Percentiles rank a stretch among this genome's conserved stretches.
phyloP scores from a whole-genome alignment of 768 basidiomycete species.

The Scleroderma citrinum region DNA sequence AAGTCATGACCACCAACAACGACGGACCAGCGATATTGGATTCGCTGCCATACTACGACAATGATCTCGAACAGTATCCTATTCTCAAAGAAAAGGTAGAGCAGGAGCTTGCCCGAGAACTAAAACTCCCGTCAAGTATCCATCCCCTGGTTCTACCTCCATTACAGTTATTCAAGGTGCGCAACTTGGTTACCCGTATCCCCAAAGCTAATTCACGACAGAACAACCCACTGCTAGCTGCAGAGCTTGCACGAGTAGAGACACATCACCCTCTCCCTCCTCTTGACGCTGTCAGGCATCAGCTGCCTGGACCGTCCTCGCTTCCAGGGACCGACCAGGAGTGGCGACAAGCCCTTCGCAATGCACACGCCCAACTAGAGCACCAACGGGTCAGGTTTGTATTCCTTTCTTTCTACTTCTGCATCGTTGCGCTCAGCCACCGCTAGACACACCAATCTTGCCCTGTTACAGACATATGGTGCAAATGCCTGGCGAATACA shows the following conservation, averaged over 20 bases:
- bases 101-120: constrained; percentile 67
- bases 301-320: constrained; percentile 61
- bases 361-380: constrained; percentile 78
- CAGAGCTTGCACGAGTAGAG: constrained; percentile 72
- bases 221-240: constrained; percentile 64
- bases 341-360: constrained; percentile 69
- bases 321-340: constrained; percentile 64
- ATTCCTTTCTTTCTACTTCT: background rate
- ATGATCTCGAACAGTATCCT: constrained; percentile 77
- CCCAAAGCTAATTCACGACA: constrained; percentile 20
- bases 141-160: constrained; percentile 71
- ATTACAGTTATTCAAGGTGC: constrained; percentile 61
- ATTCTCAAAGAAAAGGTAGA: constrained; percentile 70
- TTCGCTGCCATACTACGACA: constrained; percentile 92
- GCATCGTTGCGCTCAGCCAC: constrained; percentile 2
- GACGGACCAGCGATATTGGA: constrained; percentile 48
- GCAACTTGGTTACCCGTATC: constrained; percentile 12
- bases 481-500: constrained; percentile 89
- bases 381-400: constrained; percentile 75
- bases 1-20: constrained; percentile 4
- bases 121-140: constrained; percentile 50
- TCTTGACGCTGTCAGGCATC: constrained; percentile 69
- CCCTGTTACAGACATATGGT: constrained; percentile 80
- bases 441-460: constrained; percentile 73
- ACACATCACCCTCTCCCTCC: constrained; percentile 56